A percentile compares a stretch with the other conserved stretches of the same genome.
Conservation (phyloP, 495 filamentous ascomycete species). For the Rostrohypoxylon terebratum region DNA sequence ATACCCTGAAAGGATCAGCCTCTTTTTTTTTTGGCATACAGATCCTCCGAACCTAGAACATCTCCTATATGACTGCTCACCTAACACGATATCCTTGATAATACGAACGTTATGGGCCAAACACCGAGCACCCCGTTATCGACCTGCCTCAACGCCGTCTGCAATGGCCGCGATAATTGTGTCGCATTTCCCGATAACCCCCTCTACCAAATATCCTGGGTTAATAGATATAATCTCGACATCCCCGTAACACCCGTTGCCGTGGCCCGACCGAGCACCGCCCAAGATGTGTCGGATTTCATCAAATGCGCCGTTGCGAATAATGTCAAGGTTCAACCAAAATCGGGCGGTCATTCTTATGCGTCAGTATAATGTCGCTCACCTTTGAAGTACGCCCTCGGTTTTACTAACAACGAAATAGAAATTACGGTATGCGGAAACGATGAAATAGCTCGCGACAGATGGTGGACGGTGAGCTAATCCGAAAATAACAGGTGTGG, state of each 20-base stretch:
- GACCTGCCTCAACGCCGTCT: slow-evolving; percentile 56
- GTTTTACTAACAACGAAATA: slow-evolving; percentile 30
- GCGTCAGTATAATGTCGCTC: slow-evolving; percentile 48
- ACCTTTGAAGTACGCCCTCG: not conserved
- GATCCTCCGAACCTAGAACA: slow-evolving; percentile 16
- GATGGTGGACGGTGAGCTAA: slow-evolving; percentile 26
- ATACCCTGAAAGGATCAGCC: not conserved
- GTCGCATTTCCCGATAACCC: slow-evolving; percentile 55
- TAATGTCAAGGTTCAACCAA: slow-evolving; percentile 72
- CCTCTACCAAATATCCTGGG: slow-evolving; percentile 58
- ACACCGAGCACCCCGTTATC: slow-evolving; percentile 48
- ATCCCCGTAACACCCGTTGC: slow-evolving; percentile 69
- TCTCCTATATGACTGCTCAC: slow-evolving; percentile 13
- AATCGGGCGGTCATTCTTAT: slow-evolving; percentile 80
- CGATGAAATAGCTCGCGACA: not conserved
- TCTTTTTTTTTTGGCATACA: not conserved
- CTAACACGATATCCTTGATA: slow-evolving; percentile 12
- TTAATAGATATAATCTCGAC: slow-evolving; percentile 73
- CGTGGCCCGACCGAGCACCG: slow-evolving; percentile 68
- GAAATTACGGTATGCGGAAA: slow-evolving; percentile 51
- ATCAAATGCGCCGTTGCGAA: slow-evolving; percentile 68
- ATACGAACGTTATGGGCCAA: slow-evolving; percentile 46
- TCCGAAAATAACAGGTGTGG: slow-evolving; percentile 60
- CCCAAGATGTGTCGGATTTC: slow-evolving; percentile 68
- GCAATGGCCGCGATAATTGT: slow-evolving; percentile 55